Conservation (phyloP, 805 yeast species). For the Wickerhamiella qilinensis region DNA sequence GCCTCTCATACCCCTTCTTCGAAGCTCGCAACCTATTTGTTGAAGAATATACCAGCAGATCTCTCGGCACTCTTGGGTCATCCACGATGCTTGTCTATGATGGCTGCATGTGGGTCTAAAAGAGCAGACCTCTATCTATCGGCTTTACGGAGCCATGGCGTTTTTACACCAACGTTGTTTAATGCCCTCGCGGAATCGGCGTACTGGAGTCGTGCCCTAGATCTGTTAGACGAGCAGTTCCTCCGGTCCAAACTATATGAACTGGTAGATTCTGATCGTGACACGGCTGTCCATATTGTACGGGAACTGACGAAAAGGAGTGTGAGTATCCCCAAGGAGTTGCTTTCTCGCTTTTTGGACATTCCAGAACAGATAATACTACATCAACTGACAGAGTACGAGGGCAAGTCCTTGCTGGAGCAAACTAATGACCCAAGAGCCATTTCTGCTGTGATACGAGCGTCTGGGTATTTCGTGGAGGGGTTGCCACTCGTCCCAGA, state of each 20-base stretch:
- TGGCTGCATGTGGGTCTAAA: too few species aligned
- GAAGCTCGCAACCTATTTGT: slow-evolving; percentile 7
- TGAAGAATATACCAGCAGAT: slow-evolving; percentile 12
- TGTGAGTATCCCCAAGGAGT: slow-evolving; percentile 4
- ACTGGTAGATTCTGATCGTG: background rate
- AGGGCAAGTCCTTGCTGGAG: slow-evolving; percentile 3
- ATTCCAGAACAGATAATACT: slow-evolving; percentile 7
- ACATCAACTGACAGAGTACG: slow-evolving; percentile 1
- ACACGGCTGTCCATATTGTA: background rate
- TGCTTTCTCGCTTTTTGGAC: background rate
- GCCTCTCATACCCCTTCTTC: slow-evolving; percentile 3
- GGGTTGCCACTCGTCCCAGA: slow-evolving; percentile 4
- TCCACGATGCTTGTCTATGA: too few species aligned
- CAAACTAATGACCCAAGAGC: slow-evolving; percentile 1
- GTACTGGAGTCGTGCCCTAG: slow-evolving; percentile 11
- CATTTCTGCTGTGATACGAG: slow-evolving; percentile 9
- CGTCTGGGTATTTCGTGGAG: slow-evolving; percentile 4
- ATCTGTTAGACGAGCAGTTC: slow-evolving; percentile 5
- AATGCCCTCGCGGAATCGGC: too few species aligned
- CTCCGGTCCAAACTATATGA: slow-evolving; percentile 2
- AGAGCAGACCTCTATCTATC: too few species aligned
- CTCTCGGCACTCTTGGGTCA: too few species aligned
- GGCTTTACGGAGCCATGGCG: too few species aligned
- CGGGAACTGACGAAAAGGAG: slow-evolving; percentile 8
- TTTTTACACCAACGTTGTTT: too few species aligned